A percentile compares a stretch with the other conserved stretches of the same genome.
Evolutionary conservation across 2,329 filamentous ascomycete genomes (phyloP).

Genomic region (Scytalidium sp.): DNA sequence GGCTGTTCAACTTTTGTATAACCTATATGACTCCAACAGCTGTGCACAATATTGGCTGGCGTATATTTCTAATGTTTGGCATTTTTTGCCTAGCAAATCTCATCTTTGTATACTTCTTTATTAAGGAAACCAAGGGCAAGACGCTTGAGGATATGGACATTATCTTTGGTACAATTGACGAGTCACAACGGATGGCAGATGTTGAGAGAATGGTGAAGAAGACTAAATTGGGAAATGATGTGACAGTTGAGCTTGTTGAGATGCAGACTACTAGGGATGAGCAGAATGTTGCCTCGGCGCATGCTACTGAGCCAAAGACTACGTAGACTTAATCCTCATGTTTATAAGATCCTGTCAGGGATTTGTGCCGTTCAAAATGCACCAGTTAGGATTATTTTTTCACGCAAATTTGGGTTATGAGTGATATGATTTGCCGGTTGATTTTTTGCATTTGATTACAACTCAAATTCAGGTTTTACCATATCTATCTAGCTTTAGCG

Average conservation of each 20-base stretch:
- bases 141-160: constrained; percentile 55
- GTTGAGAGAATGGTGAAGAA: constrained; percentile 9
- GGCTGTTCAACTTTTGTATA: constrained; percentile 42
- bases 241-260: background rate
- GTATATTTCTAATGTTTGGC: constrained; percentile 45
- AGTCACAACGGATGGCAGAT: constrained; percentile 8
- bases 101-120: constrained; percentile 46
- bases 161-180: constrained; percentile 16
- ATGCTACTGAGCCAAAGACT: too few species aligned
- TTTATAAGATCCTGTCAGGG: too few species aligned
- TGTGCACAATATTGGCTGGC: constrained; percentile 42
- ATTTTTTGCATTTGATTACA: too few species aligned
- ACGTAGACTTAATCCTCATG: background rate
- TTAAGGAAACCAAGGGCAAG: constrained; percentile 69
- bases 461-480: too few species aligned
- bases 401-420: too few species aligned
- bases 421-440: too few species aligned
- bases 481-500: too few species aligned
- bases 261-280: background rate
- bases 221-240: background rate
- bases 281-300: too few species aligned
- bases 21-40: constrained; percentile 50
- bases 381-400: too few species aligned
- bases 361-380: too few species aligned
- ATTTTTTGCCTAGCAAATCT: constrained; percentile 40